Conservation (phyloP, 805 yeast genomes). For the Barnettozyma californica region DNA sequence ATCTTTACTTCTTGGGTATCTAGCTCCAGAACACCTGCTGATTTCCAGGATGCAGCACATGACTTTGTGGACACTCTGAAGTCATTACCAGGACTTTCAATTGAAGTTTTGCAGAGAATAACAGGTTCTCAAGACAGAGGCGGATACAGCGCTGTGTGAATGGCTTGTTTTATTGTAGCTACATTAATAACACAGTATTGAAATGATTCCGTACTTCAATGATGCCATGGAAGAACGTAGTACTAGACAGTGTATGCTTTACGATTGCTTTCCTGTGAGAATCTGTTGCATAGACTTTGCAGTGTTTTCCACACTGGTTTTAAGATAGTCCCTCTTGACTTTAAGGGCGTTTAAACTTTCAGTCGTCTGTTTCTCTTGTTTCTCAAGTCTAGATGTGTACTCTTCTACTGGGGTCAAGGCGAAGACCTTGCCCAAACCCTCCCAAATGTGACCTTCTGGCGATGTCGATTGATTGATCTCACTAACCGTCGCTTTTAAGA, state of each 20-base stretch:
- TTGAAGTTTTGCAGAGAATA: constrained; percentile 63
- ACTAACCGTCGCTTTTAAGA: constrained; percentile 4
- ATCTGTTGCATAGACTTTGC: constrained; percentile 52
- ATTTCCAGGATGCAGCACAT: constrained; percentile 64
- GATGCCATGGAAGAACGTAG: background rate
- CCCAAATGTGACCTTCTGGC: constrained; percentile 58
- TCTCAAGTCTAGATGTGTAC: constrained; percentile 44
- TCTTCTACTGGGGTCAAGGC: constrained; percentile 37
- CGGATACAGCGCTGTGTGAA: constrained; percentile 82
- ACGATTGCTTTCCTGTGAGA: constrained; percentile 14
- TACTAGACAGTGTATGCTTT: background rate
- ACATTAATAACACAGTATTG: background rate
- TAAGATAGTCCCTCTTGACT: constrained; percentile 67
- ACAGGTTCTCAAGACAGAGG: constrained; percentile 63
- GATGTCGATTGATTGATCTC: constrained; percentile 5
- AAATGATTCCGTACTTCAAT: background rate
- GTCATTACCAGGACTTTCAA: constrained; percentile 59
- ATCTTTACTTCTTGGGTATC: constrained; percentile 73
- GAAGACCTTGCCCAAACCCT: constrained; percentile 79
- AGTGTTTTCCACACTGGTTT: constrained; percentile 73
- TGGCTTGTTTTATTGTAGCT: background rate
- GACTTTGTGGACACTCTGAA: constrained; percentile 67
- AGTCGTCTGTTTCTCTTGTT: constrained; percentile 47
- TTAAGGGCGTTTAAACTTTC: constrained; percentile 57
- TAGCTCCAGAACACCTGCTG: constrained; percentile 60